A percentile compares a stretch with the other conserved stretches of the same genome.
Conservation (phyloP, 257 asterid species). For the Forsythia viridissima region DNA sequence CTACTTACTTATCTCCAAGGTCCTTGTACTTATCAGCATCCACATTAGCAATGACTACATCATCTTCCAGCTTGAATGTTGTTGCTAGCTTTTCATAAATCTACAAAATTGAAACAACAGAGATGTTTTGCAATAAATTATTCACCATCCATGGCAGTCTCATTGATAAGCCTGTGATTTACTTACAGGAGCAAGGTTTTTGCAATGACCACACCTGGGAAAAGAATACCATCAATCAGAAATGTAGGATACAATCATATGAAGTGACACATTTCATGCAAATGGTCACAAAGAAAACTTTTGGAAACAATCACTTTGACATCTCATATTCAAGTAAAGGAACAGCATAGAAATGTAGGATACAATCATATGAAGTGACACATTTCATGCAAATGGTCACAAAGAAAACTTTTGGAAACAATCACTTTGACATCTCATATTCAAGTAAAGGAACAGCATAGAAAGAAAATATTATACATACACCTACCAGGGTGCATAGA, state of each 20-base stretch:
- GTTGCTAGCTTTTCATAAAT: conserved; percentile 84
- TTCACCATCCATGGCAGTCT: conserved; percentile 17
- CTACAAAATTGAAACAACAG: conserved; percentile 40
- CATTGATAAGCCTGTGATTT: conserved; percentile 21
- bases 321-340: no score
- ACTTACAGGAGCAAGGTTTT: conserved; percentile 94
- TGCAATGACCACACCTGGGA: conserved; percentile 96
- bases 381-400: not conserved
- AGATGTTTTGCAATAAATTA: conserved; percentile 10
- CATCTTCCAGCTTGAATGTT: conserved; percentile 69
- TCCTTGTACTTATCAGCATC: conserved; percentile 89
- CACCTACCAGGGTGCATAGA: conserved; percentile 94
- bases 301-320: no score
- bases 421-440: not conserved
- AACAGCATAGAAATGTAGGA: not conserved
- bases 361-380: not conserved
- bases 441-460: not conserved
- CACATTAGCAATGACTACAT: conserved; percentile 83
- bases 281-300: no score
- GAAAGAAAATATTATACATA: not conserved
- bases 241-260: not conserved
- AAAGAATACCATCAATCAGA: conserved; percentile 31
- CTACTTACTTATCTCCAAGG: conserved; percentile 77
- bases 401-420: not conserved
- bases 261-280: no score